These are phyloP conservation scores for Fragaria nilgerrensis DNA, from an alignment of 306 rosid species.

Conservation along the genomic window DNA sequence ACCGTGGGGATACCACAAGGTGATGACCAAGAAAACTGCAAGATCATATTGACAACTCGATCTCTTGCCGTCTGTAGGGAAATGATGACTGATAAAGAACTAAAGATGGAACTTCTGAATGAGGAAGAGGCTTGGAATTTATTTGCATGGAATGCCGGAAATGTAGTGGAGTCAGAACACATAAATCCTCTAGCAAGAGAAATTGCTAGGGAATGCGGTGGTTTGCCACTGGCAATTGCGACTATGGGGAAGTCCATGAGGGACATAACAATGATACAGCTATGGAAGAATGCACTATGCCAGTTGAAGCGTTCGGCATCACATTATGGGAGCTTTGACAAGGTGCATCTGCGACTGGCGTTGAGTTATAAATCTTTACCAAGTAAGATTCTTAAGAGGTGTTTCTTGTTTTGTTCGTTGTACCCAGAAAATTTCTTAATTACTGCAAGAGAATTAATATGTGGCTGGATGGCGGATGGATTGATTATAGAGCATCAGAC, in stretches of 20 bases:
- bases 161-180: constrained; percentile 8
- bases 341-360: constrained; percentile 16
- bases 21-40: constrained; percentile 17
- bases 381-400: constrained; percentile 8
- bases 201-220: constrained; percentile 18
- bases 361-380: constrained; percentile 20
- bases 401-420: constrained; percentile 25
- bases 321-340: constrained; percentile 1
- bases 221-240: constrained; percentile 22
- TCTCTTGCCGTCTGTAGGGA: constrained; percentile 12
- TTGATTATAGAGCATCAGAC: constrained; percentile 18
- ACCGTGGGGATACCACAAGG: constrained; percentile 19
- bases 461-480: constrained; percentile 16
- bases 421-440: constrained; percentile 22
- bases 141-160: constrained; percentile 20
- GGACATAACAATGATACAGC: constrained; percentile 17
- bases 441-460: constrained; percentile 16
- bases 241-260: constrained; percentile 22
- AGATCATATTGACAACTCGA: constrained; percentile 22
- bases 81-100: constrained; percentile 7
- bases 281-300: constrained; percentile 15
- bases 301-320: constrained; percentile 1
- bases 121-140: constrained; percentile 31
- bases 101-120: constrained; percentile 16
- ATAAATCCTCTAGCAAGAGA: constrained; percentile 16